Conservation (phyloP, 1,284 basidiomycete species). For the Flammula alnicola region DNA sequence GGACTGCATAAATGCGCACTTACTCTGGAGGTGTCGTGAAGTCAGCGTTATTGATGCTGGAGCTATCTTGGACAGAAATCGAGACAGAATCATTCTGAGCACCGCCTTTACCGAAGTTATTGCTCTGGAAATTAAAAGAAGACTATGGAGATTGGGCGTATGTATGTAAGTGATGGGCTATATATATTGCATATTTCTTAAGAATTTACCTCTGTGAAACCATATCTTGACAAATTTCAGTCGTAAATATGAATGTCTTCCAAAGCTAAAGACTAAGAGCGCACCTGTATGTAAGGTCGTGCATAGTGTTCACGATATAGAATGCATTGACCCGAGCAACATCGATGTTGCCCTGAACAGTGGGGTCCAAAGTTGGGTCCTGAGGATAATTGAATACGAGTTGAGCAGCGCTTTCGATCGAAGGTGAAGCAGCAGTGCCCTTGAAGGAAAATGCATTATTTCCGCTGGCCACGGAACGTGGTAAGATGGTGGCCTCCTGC, state of each 20-base stretch:
- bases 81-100: conserved; percentile 18
- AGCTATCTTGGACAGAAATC: conserved; percentile 19
- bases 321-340: conserved; percentile 55
- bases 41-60: conserved; percentile 18
- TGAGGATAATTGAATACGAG: conserved; percentile 50
- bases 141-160: conserved; percentile 25
- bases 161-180: background rate
- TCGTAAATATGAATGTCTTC: background rate
- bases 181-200: too few relatives aligned
- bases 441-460: conserved; percentile 45
- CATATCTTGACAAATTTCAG: background rate
- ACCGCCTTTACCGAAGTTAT: conserved; percentile 21
- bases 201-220: background rate
- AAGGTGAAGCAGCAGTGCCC: conserved; percentile 23
- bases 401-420: conserved; percentile 35
- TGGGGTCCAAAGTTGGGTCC: conserved; percentile 34
- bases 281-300: conserved; percentile 52
- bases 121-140: conserved; percentile 25
- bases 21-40: conserved; percentile 27
- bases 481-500: background rate
- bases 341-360: conserved; percentile 39
- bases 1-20: background rate
- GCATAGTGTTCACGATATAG: conserved; percentile 52
- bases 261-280: conserved; percentile 30
- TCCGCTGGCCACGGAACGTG: conserved; percentile 26